Conservation (phyloP, 179 eudicot species). For the Spergularia azorica region DNA sequence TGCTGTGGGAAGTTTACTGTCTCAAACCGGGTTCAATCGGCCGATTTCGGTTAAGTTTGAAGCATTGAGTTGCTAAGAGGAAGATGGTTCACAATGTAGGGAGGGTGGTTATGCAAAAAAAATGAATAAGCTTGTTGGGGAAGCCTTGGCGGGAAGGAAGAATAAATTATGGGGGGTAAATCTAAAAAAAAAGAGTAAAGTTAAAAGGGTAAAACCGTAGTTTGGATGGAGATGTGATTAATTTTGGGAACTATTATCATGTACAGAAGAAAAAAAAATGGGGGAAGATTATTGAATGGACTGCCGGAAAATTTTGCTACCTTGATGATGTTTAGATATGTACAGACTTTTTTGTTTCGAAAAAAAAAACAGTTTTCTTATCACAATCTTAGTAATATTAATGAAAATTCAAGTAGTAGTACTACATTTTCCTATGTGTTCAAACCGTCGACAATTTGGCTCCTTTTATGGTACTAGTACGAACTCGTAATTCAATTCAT, state of each 20-base stretch:
- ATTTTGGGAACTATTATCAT: constrained; percentile 25
- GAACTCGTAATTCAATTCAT: neutral
- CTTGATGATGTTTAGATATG: constrained; percentile 20
- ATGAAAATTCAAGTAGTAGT: constrained; percentile 17
- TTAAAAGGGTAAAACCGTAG: constrained; percentile 9
- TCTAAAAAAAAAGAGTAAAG: constrained; percentile 4
- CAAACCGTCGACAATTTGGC: neutral
- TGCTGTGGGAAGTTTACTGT: constrained; percentile 68
- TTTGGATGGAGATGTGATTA: constrained; percentile 21
- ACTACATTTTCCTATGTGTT: constrained; percentile 3
- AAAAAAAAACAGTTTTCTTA: constrained; percentile 9
- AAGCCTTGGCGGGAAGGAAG: neutral
- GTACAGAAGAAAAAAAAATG: constrained; percentile 22
- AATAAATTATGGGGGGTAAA: constrained; percentile 1
- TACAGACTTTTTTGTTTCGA: constrained; percentile 26
- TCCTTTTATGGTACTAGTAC: neutral
- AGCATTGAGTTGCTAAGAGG: constrained; percentile 70
- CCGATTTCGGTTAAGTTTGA: constrained; percentile 77
- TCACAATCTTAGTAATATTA: constrained; percentile 11
- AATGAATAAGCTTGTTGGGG: neutral
- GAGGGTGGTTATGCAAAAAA: neutral
- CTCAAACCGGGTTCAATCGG: constrained; percentile 81
- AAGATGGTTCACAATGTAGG: neutral
- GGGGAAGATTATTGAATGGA: constrained; percentile 13
- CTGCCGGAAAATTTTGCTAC: constrained; percentile 40